phyloP scores from a whole-genome alignment of 306 rosid genomes.

The Cicer judaicum region DNA sequence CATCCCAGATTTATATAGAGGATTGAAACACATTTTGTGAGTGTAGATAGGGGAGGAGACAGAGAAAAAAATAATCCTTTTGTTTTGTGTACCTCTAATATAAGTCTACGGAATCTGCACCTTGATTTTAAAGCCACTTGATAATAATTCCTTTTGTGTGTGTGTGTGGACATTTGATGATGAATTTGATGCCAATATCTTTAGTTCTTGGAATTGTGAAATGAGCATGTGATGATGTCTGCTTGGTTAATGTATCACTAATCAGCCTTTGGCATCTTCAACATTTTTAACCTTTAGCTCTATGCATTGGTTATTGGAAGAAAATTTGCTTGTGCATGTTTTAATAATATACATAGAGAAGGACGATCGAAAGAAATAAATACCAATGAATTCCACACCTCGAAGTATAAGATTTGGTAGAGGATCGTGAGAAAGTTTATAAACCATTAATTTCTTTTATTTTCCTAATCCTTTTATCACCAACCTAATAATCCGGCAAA shows the following conservation, averaged over 20 bases:
- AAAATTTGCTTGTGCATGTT: not conserved
- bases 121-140: slow-evolving; percentile 4
- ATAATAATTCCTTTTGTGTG: slow-evolving; percentile 18
- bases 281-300: slow-evolving; percentile 24
- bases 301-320: slow-evolving; percentile 31
- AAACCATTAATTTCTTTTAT: not conserved
- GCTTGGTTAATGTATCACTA: slow-evolving; percentile 33
- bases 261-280: slow-evolving; percentile 40
- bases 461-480: not conserved
- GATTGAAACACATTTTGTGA: not conserved
- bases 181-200: slow-evolving; percentile 38
- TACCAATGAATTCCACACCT: not conserved
- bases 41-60: not conserved
- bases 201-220: slow-evolving; percentile 36
- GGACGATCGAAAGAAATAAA: not conserved
- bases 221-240: slow-evolving; percentile 42
- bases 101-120: not conserved
- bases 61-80: not conserved
- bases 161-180: slow-evolving; percentile 27
- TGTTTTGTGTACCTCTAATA: not conserved
- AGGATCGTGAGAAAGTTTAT: not conserved
- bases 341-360: not conserved
- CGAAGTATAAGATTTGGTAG: not conserved
- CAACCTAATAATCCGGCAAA: not conserved
- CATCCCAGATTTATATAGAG: too few relatives aligned